Conservation (phyloP, 2,329 filamentous ascomycete species). For the Phaeosphaeriaceae sp. region DNA sequence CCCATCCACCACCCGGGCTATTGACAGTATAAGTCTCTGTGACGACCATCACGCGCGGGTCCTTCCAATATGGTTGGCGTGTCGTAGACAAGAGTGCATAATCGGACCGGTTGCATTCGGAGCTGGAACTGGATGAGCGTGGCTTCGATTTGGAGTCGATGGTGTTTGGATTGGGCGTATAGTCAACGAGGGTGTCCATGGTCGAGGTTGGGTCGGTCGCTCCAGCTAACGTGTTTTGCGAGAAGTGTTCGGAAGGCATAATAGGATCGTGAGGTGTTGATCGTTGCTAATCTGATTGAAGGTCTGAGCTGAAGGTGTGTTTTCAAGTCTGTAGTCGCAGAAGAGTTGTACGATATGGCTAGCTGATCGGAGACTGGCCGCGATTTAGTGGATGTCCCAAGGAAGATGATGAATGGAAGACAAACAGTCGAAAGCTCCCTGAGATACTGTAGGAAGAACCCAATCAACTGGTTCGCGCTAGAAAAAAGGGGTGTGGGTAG, state of each 20-base stretch:
- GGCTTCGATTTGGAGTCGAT: too few species aligned
- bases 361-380: not conserved
- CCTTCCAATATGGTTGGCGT: slow-evolving; percentile 3
- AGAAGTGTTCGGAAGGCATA: not conserved
- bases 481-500: not conserved
- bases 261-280: not conserved
- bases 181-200: not conserved
- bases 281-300: not conserved
- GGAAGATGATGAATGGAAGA: not conserved
- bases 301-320: not conserved
- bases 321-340: too few species aligned
- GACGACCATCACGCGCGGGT: not conserved
- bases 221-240: not conserved
- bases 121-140: too few species aligned
- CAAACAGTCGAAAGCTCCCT: too few species aligned
- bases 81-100: not conserved
- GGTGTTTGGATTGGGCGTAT: too few species aligned
- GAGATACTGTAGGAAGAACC: not conserved
- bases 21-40: not conserved
- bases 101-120: not conserved
- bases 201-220: not conserved
- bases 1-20: not conserved
- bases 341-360: too few species aligned
- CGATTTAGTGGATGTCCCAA: not conserved
- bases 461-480: not conserved